Base-by-base conservation (phyloP, 805 yeast species). In the Crinitomyces ghanaensis region DNA sequence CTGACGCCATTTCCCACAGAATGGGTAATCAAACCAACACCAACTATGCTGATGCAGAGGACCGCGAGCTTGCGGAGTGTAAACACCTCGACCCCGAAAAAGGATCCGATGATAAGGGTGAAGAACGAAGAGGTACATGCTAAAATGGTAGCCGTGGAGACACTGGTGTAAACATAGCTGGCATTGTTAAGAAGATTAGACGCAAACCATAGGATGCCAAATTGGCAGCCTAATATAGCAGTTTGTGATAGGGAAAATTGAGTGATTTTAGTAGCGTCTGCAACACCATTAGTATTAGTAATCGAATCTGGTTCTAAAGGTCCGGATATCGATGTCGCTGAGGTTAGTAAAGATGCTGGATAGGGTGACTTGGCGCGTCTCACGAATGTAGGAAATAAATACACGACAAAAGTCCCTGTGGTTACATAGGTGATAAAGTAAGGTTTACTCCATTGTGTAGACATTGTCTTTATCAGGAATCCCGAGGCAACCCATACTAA, bases 51-150 rank as follows among this genome's bases (percentile, higher is more conserved):
- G 2, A 82, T 62, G 3, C 75, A 37, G 4, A 88, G 67, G 0
- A 95, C 94, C 15, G 68, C 43, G 1, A 85, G 47, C 51, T 88
- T 91, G 30, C 68, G 61, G 12, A 53, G 49, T 45, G 73, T 78
- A 49, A 88, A 70, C 18, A 55, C 57, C 54, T 88, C 97, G 1
- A 85, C 71, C 19, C 75, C 63, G 37, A 74, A 75, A 17, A 80
- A 42, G 34, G 76, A 72, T 1, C 97, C 97, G 6, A 88, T 68
- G 1, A 86, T 45, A 25, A 91, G 65, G 0, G 98, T 91, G 70
- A 91, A 91, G 52, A 91, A 85, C 5, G 95, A 81, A 4, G 93
- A 78, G 0, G 97, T 86, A 23, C 95, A 80, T 12, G 95, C 80
- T 25, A 91, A 59, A 16, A 91, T 88, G 2, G 97, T 91, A 49